Evolutionary conservation across 805 yeast genomes (phyloP).

Genomic region (Kodamaea hsintzibuensis): DNA sequence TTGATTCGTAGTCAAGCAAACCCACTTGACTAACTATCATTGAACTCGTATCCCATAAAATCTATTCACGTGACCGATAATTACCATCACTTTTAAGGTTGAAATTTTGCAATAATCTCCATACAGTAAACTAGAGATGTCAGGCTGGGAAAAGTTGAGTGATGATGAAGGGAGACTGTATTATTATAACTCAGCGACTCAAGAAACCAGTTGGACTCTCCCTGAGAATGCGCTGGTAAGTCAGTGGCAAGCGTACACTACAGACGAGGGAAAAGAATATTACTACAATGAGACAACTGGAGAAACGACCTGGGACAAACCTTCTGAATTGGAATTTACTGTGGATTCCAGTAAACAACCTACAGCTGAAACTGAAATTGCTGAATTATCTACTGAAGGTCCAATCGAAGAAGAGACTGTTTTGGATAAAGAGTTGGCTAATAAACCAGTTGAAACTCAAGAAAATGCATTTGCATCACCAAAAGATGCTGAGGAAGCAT

Average conservation of each 20-base stretch:
- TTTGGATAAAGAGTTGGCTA: conserved; percentile 21
- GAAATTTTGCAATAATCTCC: background rate
- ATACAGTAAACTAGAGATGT: background rate
- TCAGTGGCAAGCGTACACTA: conserved; percentile 45
- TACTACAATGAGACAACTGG: conserved; percentile 66
- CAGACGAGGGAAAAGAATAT: conserved; percentile 61
- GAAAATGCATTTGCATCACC: conserved; percentile 17
- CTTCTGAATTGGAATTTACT: conserved; percentile 37
- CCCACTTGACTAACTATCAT: too few species aligned
- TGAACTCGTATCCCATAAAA: too few species aligned
- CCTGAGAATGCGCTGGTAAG: conserved; percentile 44
- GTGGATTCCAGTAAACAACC: conserved; percentile 2
- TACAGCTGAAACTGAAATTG: conserved; percentile 8
- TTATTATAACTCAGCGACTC: conserved; percentile 65
- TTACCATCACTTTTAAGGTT: background rate
- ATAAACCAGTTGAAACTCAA: conserved; percentile 25
- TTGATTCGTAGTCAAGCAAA: too few species aligned
- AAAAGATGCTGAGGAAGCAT: conserved; percentile 46
- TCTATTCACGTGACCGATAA: background rate
- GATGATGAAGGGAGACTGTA: conserved; percentile 70
- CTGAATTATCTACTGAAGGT: conserved; percentile 6
- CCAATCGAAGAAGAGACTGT: conserved; percentile 13
- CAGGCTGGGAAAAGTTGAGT: conserved; percentile 60
- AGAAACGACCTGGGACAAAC: conserved; percentile 81
- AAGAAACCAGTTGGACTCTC: conserved; percentile 78